A percentile compares a stretch with the other conserved stretches of the same genome.
Conservation (phyloP, 148 eudicot species). For the Mesembryanthemum crystallinum region DNA sequence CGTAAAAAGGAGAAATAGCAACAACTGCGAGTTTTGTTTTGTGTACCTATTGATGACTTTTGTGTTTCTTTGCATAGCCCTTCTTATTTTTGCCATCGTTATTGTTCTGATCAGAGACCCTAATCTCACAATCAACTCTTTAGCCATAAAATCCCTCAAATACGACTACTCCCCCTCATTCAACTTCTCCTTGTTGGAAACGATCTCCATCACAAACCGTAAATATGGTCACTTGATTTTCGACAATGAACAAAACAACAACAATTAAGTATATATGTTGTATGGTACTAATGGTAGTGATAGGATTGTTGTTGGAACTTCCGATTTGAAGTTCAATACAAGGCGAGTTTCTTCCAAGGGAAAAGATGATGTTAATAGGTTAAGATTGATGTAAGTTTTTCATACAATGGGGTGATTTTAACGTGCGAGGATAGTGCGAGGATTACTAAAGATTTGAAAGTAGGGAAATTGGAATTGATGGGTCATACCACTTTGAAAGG, state of each 20-base stretch:
- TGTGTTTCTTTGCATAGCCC: slow-evolving; percentile 19
- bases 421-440: neutral
- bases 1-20: neutral
- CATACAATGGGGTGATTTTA: neutral
- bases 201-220: slow-evolving; percentile 27
- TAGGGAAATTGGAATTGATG: slow-evolving; percentile 29
- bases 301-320: slow-evolving; percentile 20
- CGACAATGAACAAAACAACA: slow-evolving; percentile 3
- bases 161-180: slow-evolving; percentile 29
- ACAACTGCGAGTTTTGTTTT: no score
- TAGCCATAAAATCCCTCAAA: slow-evolving; percentile 23
- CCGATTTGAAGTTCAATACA: slow-evolving; percentile 6
- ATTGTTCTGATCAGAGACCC: slow-evolving; percentile 31
- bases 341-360: slow-evolving; percentile 16
- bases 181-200: slow-evolving; percentile 25
- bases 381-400: slow-evolving; percentile 20
- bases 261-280: slow-evolving; percentile 9
- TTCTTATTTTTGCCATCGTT: slow-evolving; percentile 29
- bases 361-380: slow-evolving; percentile 15
- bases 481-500: slow-evolving; percentile 28
- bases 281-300: slow-evolving; percentile 22
- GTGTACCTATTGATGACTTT: no score
- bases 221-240: slow-evolving; percentile 37
- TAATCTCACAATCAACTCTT: slow-evolving; percentile 9
- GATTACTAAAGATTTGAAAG: neutral